Evolutionary conservation across 2,329 filamentous ascomycete species (phyloP).

Genomic region (Tolypocladium capitatum): DNA sequence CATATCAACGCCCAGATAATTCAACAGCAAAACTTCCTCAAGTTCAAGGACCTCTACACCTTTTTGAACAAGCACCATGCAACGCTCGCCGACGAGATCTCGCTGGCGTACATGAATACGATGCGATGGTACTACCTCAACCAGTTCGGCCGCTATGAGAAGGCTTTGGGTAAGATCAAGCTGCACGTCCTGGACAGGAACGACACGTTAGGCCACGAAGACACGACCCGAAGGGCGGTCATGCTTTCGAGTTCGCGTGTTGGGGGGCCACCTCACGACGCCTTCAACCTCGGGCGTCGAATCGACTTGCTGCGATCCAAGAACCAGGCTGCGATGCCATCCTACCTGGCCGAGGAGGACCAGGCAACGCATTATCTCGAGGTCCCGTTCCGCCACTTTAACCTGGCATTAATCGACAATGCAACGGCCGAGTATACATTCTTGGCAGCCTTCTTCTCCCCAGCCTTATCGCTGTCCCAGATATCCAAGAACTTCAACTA

Average conservation of each 20-base stretch:
- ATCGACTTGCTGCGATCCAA: constrained; percentile 67
- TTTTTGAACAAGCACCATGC: constrained; percentile 77
- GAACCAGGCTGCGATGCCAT: constrained; percentile 65
- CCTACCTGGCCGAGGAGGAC: constrained; percentile 85
- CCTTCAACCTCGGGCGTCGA: constrained; percentile 77
- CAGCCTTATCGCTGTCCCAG: constrained; percentile 58
- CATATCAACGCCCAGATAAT: constrained; percentile 97
- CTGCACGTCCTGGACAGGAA: constrained; percentile 71
- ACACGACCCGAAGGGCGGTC: constrained; percentile 50
- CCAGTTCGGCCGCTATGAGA: constrained; percentile 79
- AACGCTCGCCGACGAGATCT: constrained; percentile 77
- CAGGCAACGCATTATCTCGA: constrained; percentile 77
- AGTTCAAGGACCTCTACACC: constrained; percentile 74
- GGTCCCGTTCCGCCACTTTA: constrained; percentile 85
- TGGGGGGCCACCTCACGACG: constrained; percentile 57
- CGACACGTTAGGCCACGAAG: constrained; percentile 71
- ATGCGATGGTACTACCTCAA: constrained; percentile 98
- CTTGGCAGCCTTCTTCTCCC: constrained; percentile 76
- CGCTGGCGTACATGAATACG: constrained; percentile 89
- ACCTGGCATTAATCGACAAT: constrained; percentile 86
- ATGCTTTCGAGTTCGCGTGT: constrained; percentile 34
- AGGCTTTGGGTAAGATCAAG: constrained; percentile 72
- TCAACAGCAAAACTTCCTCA: constrained; percentile 81
- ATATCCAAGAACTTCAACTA: constrained; percentile 75
- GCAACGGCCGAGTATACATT: constrained; percentile 92